These are phyloP conservation scores for Leccinum rimulosum DNA, from an alignment of 768 basidiomycete genomes.

Conservation along the genomic window DNA sequence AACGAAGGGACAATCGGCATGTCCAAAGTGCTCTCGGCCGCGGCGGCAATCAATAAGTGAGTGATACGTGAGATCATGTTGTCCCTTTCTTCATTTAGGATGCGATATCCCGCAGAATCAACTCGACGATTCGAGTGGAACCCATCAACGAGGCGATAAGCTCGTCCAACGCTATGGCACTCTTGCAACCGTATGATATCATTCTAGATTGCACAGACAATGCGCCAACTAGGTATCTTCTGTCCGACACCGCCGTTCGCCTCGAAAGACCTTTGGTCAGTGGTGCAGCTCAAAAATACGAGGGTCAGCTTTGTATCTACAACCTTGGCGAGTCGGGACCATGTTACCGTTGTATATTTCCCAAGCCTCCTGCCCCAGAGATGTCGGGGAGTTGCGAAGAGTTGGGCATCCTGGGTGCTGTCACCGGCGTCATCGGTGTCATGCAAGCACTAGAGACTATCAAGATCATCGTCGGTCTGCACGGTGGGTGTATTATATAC, in stretches of 20 bases:
- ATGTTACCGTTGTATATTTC: slow-evolving; percentile 94
- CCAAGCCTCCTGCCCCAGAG: slow-evolving; percentile 66
- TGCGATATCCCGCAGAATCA: slow-evolving; percentile 52
- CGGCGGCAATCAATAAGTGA: slow-evolving; percentile 63
- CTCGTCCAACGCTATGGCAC: slow-evolving; percentile 58
- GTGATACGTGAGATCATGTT: not conserved
- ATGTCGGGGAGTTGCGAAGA: slow-evolving; percentile 81
- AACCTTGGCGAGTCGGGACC: slow-evolving; percentile 70
- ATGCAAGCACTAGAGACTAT: slow-evolving; percentile 88
- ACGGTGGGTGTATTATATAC: slow-evolving; percentile 42
- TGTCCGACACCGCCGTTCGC: slow-evolving; percentile 80
- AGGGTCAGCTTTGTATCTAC: slow-evolving; percentile 78
- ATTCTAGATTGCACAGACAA: slow-evolving; percentile 96
- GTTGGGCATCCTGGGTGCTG: slow-evolving; percentile 81
- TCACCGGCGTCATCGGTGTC: slow-evolving; percentile 87
- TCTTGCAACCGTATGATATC: slow-evolving; percentile 66
- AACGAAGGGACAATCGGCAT: slow-evolving; percentile 66
- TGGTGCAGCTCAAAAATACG: slow-evolving; percentile 86
- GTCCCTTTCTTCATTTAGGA: not conserved
- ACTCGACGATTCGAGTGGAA: slow-evolving; percentile 64
- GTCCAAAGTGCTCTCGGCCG: slow-evolving; percentile 82
- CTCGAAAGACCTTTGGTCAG: slow-evolving; percentile 84
- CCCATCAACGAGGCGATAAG: slow-evolving; percentile 52
- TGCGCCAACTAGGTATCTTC: slow-evolving; percentile 84
- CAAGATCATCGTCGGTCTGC: slow-evolving; percentile 68